Percentiles rank a stretch among this genome's conserved stretches.
phyloP scores from a whole-genome alignment of 305 asterid genomes.

The Plantago lanceolata region DNA sequence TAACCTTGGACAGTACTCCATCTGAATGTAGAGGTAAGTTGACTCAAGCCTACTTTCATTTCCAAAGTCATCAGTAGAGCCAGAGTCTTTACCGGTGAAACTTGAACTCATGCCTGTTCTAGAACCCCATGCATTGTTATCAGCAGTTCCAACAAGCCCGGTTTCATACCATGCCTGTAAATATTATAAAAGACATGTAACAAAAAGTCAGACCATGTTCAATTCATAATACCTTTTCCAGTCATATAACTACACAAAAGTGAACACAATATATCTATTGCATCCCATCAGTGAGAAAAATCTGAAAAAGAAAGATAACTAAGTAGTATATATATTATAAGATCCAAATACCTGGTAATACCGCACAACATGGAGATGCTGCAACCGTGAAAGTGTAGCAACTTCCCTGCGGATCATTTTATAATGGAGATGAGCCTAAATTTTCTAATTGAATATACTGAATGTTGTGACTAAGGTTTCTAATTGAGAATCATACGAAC shows the following conservation, averaged over 20 bases:
- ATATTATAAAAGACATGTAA: constrained; percentile 15
- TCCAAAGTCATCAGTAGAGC: constrained; percentile 52
- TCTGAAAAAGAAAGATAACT: constrained; percentile 2
- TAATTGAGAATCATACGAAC: constrained; percentile 31
- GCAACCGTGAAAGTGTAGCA: constrained; percentile 91
- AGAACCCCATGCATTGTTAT: constrained; percentile 54
- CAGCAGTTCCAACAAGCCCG: constrained; percentile 57
- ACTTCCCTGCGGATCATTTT: constrained; percentile 66
- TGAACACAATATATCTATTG: constrained; percentile 14
- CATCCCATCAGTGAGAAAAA: constrained; percentile 14
- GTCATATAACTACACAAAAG: constrained; percentile 10
- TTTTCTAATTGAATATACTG: neutral
- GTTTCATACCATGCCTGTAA: constrained; percentile 98
- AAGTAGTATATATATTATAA: constrained; percentile 13
- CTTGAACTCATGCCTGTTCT: constrained; percentile 61
- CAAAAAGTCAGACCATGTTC: constrained; percentile 6
- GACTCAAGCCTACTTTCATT: constrained; percentile 63
- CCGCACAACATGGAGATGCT: constrained; percentile 95
- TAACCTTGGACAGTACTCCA: constrained; percentile 99
- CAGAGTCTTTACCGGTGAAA: constrained; percentile 57
- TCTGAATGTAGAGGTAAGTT: constrained; percentile 89
- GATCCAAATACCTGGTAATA: constrained; percentile 71
- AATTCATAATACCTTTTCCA: constrained; percentile 1
- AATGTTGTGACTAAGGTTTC: neutral
- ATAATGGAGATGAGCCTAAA: constrained; percentile 21